Base-by-base conservation (phyloP, 192 early-diverging fungal species). In the Ambispora gerdemannii region DNA sequence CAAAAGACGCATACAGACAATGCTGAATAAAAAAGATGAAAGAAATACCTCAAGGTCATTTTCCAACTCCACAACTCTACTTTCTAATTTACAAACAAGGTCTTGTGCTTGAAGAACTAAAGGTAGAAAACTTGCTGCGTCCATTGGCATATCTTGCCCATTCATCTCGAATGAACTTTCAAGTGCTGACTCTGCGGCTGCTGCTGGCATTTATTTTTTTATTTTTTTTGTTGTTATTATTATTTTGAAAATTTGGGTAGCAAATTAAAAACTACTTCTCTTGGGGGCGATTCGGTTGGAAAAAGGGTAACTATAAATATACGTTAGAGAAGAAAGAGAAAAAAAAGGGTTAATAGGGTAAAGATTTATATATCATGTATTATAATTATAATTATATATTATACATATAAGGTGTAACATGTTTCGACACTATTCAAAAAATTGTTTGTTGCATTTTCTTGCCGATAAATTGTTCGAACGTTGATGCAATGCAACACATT, bases 31-130 rank as follows among this genome's bases (percentile, higher is more conserved):
- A 70, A 20, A 74, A 32, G 17, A 3, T 25, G 17, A 25, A 15
- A 43, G 15, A 15, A 8, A n/a, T 67, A 28, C 43, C 51, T 67
- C 63, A 64, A 64, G 64, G 51, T 80, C 78, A n/a, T 28, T 67
- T 72, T 80, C 78, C 35, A 80, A 64, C 67, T 80, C 78, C 52
- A 80, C 64, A 4, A 80, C 78, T 74, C 78, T 71, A 30, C 72
- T 77, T 66, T 80, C 78, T 17, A 80, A 60, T 43, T 77, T 80
- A 1, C 69, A 35, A 34, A 80, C 74, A 34, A 80, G 68, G 69
- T 80, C 78, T 60, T 80, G 78, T 4, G 78, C 78, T 47, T 80
- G 78, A 30, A 80, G 50, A 20, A 80, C 50, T 50, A 80, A 80
- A 34, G 78, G 78, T 15, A 80, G 35, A 35, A 80, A 58, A 30